Conservation (phyloP, 139 green algal species). For the Picochlorum sp. region DNA sequence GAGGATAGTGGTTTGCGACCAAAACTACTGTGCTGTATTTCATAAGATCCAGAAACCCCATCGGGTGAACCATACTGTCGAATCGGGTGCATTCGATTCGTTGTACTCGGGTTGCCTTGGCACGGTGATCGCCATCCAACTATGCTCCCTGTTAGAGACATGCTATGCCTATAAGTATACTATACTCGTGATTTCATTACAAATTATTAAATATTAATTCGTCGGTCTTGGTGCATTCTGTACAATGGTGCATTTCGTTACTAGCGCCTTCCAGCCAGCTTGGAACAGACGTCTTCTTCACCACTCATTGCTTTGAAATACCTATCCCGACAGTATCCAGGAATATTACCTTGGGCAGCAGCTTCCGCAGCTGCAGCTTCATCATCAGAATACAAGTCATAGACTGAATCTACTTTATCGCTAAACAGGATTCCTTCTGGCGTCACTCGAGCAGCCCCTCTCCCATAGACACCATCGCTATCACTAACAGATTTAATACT, state of each 20-base stretch:
- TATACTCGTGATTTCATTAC: too few species aligned
- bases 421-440: constrained; percentile 21
- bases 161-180: too few species aligned
- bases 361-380: constrained; percentile 51
- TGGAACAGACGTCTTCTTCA: constrained; percentile 22
- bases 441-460: neutral
- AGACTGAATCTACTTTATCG: constrained; percentile 25
- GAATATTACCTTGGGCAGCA: constrained; percentile 31
- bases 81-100: too few species aligned
- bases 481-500: neutral
- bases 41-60: too few species aligned
- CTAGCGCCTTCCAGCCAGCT: neutral
- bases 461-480: neutral
- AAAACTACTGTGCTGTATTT: too few species aligned
- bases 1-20: too few species aligned
- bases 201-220: too few species aligned
- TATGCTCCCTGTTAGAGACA: too few species aligned
- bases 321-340: constrained; percentile 48
- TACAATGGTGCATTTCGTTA: neutral
- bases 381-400: constrained; percentile 41
- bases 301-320: constrained; percentile 27
- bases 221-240: too few species aligned
- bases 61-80: too few species aligned
- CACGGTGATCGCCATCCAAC: too few species aligned
- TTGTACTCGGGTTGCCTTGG: too few species aligned